Conservation (phyloP, 129 eudicot species). For the Glebionis coronaria region DNA sequence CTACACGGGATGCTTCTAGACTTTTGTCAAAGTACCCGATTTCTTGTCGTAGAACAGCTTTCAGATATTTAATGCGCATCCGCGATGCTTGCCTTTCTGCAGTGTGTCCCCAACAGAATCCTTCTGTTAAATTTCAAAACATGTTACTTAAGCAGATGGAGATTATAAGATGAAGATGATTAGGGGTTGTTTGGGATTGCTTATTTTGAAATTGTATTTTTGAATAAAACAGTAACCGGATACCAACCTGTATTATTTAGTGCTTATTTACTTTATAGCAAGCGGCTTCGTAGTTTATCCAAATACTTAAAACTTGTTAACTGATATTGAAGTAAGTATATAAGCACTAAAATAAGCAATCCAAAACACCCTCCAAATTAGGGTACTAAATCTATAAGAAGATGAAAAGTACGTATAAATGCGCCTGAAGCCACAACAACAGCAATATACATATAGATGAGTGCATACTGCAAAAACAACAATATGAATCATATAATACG, state of each 20-base stretch:
- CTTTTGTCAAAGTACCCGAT: conserved; percentile 33
- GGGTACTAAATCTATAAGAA: not conserved
- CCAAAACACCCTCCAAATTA: too few relatives aligned
- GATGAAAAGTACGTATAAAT: conserved; percentile 34
- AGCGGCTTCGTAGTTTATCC: too few relatives aligned
- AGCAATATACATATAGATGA: conserved; percentile 36
- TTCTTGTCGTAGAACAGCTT: conserved; percentile 39
- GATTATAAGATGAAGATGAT: not conserved
- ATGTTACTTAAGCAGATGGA: not conserved
- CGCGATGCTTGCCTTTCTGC: conserved; percentile 41
- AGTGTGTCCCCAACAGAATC: conserved; percentile 39
- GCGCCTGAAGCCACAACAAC: conserved; percentile 41
- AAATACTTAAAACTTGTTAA: too few relatives aligned
- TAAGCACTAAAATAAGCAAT: too few relatives aligned
- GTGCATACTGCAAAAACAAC: conserved; percentile 36
- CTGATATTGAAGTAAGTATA: too few relatives aligned
- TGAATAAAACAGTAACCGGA: too few relatives aligned
- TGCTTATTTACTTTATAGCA: too few relatives aligned
- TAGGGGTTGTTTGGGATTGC: not conserved
- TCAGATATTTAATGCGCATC: conserved; percentile 33
- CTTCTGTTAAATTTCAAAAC: conserved; percentile 27
- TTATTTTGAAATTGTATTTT: too few relatives aligned
- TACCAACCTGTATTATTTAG: too few relatives aligned
- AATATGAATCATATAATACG: not conserved
- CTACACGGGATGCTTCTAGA: conserved; percentile 33